Evolutionary conservation across 352 stramenopile species (phyloP), one percentile per base, ranked within the genome.

Genomic region (Pythium plurisporium): DNA sequence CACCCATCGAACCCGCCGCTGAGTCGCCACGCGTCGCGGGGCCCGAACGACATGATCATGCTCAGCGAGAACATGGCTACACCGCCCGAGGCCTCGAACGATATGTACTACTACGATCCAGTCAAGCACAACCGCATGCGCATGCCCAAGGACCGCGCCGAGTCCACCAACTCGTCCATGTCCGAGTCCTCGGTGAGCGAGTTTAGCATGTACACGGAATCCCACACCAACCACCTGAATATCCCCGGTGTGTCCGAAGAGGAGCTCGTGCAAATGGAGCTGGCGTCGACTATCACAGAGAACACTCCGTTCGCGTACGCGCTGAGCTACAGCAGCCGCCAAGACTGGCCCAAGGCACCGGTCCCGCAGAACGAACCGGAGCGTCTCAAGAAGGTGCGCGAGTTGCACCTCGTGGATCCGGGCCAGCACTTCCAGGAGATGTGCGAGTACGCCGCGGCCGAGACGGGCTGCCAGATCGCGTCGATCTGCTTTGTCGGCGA

Each of bases 361-460:
- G 41, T 94, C 46, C 84, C 84, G 6, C 52, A 69, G 42, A 81
- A 92, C 50, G 84, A 94, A 48, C 55, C 64, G 0, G 61, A 70
- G 7, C 78, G 84, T 5, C 77, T 94, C 17, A 67, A 76, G 54
- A 89, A 87, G 41, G 84, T 94, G 31, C 78, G 82, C 19, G 67
- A 80, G 50, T 55, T 94, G n/a, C 79, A 89, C 55, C 52, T 94
- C 22, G 78, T 78, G 12, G 84, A 94, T 63, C 82, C 82, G 1
- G 76, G 82, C 2, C 69, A 82, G 57, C 84, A 92, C 52, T 94
- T 94, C 62, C 84, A 94, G 54, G 84, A 94, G 52, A 92, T 94
- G 78, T 89, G 82, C 49, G 84, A 94, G 59, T 91, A 90, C 57
- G 84, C 82, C 17, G 80, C 82, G 3, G 83, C 84, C 15, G 82